phyloP scores from a whole-genome alignment of 768 basidiomycete species.

The Hygrophoropsis aurantiaca region DNA sequence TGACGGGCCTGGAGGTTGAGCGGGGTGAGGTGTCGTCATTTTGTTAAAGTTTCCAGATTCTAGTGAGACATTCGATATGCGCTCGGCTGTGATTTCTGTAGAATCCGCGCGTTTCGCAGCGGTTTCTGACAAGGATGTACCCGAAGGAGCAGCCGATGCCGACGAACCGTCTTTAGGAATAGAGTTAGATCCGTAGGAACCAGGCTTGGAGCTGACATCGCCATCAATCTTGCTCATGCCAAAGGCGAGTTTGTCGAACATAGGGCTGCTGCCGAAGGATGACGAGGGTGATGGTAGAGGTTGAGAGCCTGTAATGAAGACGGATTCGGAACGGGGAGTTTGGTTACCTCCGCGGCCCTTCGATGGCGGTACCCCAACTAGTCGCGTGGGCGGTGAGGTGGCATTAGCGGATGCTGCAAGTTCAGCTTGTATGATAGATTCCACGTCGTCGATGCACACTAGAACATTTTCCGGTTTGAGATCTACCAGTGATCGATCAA shows the following conservation, averaged over 20 bases:
- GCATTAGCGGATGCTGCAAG: conserved; percentile 45
- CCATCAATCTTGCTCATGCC: conserved; percentile 89
- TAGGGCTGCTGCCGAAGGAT: conserved; percentile 66
- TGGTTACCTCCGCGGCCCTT: conserved; percentile 96
- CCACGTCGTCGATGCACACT: conserved; percentile 95
- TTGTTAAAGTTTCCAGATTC: conserved; percentile 39
- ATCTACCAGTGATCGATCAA: conserved; percentile 44
- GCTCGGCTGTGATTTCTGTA: conserved; percentile 47
- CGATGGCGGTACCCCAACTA: conserved; percentile 91
- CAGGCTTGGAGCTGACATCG: conserved; percentile 34
- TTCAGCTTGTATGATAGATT: conserved; percentile 86
- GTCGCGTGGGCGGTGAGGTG: conserved; percentile 47
- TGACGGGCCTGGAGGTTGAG: conserved; percentile 58
- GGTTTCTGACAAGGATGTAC: conserved; percentile 10
- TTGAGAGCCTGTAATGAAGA: conserved; percentile 90
- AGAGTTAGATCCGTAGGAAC: conserved; percentile 27
- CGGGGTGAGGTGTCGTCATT: conserved; percentile 33
- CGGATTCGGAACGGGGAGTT: conserved; percentile 80
- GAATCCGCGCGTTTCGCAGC: conserved; percentile 30
- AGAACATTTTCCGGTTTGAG: conserved; percentile 98
- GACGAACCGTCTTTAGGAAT: conserved; percentile 18
- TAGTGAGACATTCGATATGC: conserved; percentile 49
- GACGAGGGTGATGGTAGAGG: conserved; percentile 87
- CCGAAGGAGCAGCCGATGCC: conserved; percentile 15
- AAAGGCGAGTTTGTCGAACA: conserved; percentile 86